Evolutionary conservation across 2,329 filamentous ascomycete genomes (phyloP).

Genomic region (Monilinia fructicola): DNA sequence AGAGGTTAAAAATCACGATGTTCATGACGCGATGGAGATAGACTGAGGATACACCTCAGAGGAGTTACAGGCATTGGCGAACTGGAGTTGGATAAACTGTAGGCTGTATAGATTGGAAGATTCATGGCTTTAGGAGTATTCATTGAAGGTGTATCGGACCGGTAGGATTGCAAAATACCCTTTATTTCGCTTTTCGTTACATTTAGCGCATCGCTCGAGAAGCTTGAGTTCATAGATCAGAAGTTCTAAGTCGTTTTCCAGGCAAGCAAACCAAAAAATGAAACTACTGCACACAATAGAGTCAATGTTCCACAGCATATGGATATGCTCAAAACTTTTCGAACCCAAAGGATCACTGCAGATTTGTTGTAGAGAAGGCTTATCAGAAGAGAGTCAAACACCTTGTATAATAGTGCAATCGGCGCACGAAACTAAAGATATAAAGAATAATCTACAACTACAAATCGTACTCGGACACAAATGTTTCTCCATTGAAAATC

Average conservation of each 20-base stretch:
- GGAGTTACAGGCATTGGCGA: background rate
- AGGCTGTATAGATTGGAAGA: background rate
- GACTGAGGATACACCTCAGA: conserved; percentile 25
- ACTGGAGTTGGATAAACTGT: conserved; percentile 6
- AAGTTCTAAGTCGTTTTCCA: background rate
- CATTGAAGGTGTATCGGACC: background rate
- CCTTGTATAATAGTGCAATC: background rate
- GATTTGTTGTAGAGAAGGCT: background rate
- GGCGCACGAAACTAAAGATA: background rate
- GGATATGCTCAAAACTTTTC: background rate
- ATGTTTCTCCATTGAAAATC: background rate
- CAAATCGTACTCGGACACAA: background rate
- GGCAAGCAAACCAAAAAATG: background rate
- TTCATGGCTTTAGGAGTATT: conserved; percentile 6
- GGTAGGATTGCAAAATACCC: conserved; percentile 21
- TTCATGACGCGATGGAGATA: conserved; percentile 36
- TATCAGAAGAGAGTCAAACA: background rate
- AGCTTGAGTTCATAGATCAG: background rate
- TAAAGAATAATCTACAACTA: background rate
- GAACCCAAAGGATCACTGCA: background rate
- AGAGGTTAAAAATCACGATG: conserved; percentile 20
- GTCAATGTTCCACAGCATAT: background rate
- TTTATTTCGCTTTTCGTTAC: conserved; percentile 1
- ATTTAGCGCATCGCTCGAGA: background rate
- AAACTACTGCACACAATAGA: background rate